These are phyloP conservation scores for Byssochlamys sp. DNA, from an alignment of 2,329 filamentous ascomycete species.

Conservation along the genomic window DNA sequence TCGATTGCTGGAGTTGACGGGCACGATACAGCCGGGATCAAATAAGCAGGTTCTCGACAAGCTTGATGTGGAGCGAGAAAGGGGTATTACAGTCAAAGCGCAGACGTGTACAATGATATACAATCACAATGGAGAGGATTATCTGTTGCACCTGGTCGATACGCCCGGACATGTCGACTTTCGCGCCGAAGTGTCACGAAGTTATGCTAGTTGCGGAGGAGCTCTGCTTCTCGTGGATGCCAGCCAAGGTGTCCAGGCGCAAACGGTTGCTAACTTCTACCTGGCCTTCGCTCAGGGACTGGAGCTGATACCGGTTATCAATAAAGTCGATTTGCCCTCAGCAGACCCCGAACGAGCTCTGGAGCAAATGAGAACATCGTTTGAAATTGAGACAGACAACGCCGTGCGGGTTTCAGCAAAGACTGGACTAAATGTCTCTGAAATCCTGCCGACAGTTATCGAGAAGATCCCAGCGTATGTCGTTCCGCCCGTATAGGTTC, in stretches of 20 bases:
- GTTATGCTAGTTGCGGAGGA: slow-evolving; percentile 91
- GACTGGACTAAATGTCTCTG: slow-evolving; percentile 76
- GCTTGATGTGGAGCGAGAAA: slow-evolving; percentile 87
- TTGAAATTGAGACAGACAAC: slow-evolving; percentile 72
- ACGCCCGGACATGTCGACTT: slow-evolving; percentile 98
- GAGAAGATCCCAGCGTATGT: slow-evolving; percentile 64
- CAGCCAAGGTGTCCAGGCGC: slow-evolving; percentile 90
- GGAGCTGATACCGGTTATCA: slow-evolving; percentile 79
- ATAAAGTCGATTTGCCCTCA: slow-evolving; percentile 89
- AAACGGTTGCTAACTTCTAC: slow-evolving; percentile 98
- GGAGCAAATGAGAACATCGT: slow-evolving; percentile 73
- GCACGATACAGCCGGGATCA: slow-evolving; percentile 73
- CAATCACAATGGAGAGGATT: slow-evolving; percentile 73
- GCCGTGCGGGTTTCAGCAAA: slow-evolving; percentile 81
- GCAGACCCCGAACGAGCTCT: slow-evolving; percentile 79
- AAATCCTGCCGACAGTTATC: slow-evolving; percentile 75
- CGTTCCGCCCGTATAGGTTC: neutral
- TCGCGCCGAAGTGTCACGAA: slow-evolving; percentile 85
- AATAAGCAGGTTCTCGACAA: slow-evolving; percentile 97
- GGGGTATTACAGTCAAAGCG: slow-evolving; percentile 96
- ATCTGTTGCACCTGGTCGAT: slow-evolving; percentile 88
- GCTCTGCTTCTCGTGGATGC: slow-evolving; percentile 89
- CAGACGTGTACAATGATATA: slow-evolving; percentile 98
- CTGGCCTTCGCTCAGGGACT: slow-evolving; percentile 88
- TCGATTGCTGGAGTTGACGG: slow-evolving; percentile 82